A percentile compares a stretch with the other conserved stretches of the same genome.
These are phyloP conservation scores for Andrographis paniculata DNA, from an alignment of 305 asterid species.

Conservation along the genomic window DNA sequence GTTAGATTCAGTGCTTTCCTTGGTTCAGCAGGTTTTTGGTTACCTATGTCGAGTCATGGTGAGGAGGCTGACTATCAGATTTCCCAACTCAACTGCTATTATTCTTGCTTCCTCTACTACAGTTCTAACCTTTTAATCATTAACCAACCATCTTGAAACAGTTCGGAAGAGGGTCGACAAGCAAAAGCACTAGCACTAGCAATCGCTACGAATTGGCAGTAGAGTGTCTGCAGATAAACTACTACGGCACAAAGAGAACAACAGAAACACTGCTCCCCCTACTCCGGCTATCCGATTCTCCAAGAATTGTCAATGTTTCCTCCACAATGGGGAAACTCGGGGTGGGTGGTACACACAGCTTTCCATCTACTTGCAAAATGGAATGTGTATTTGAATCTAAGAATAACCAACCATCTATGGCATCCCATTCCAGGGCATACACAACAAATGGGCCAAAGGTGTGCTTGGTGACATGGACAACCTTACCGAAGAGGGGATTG, in stretches of 20 bases:
- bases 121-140: neutral
- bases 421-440: conserved; percentile 26
- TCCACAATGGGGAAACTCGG: conserved; percentile 36
- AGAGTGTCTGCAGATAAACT: conserved; percentile 42
- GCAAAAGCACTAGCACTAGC: conserved; percentile 17
- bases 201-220: conserved; percentile 41
- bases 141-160: conserved; percentile 20
- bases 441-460: conserved; percentile 32
- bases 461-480: conserved; percentile 23
- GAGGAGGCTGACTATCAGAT: too few relatives aligned
- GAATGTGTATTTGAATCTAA: too few relatives aligned
- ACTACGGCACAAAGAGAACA: conserved; percentile 35
- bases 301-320: conserved; percentile 51
- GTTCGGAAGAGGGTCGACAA: conserved; percentile 17
- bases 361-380: too few relatives aligned
- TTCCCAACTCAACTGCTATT: neutral
- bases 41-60: neutral
- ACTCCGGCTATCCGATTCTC: conserved; percentile 43
- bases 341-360: conserved; percentile 18
- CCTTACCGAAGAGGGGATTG: conserved; percentile 35
- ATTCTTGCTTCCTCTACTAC: neutral
- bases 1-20: neutral
- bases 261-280: conserved; percentile 36
- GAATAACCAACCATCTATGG: too few relatives aligned
- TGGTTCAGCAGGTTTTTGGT: too few relatives aligned